A percentile compares a stretch with the other conserved stretches of the same genome.
Conservation (phyloP, 768 basidiomycete genomes). For the Leccinum variicolor region DNA sequence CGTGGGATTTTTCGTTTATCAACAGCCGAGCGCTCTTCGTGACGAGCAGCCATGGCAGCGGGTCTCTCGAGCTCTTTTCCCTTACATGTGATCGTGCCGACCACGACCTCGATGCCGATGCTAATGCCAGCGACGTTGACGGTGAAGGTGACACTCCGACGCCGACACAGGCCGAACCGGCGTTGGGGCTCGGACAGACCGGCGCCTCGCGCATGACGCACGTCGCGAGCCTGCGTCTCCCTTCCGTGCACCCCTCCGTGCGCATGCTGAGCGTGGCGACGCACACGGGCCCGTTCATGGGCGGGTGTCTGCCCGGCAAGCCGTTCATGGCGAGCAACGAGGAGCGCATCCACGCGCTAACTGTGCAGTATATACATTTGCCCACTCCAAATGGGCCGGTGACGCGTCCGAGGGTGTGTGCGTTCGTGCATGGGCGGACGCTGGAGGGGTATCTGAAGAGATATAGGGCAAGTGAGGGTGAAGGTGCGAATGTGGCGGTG, state of each 20-base stretch:
- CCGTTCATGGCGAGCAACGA: conserved; percentile 27
- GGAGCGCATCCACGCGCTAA: conserved; percentile 20
- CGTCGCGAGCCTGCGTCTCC: conserved; percentile 14
- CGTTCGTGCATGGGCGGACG: conserved; percentile 33
- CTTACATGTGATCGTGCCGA: conserved; percentile 26
- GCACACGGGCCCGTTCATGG: conserved; percentile 36
- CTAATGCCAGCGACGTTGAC: background rate
- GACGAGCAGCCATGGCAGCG: conserved; percentile 31
- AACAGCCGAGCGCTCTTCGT: conserved; percentile 41
- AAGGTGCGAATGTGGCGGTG: no score
- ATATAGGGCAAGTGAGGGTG: background rate
- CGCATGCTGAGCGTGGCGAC: conserved; percentile 20
- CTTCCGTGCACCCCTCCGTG: conserved; percentile 6
- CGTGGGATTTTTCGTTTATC: conserved; percentile 48
- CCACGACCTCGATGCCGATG: background rate
- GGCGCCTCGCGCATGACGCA: conserved; percentile 14
- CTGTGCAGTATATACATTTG: conserved; percentile 21
- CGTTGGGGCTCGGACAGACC: background rate
- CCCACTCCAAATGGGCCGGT: background rate
- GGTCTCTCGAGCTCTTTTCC: conserved; percentile 42
- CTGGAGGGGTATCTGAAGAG: conserved; percentile 21
- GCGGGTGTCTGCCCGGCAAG: conserved; percentile 17
- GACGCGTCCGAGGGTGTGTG: conserved; percentile 15
- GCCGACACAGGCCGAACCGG: background rate
- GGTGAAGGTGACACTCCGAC: background rate